Percentiles rank a stretch among this genome's conserved stretches.
Evolutionary conservation across 2,329 filamentous ascomycete genomes (phyloP).

Genomic region (Diaporthe capsici): DNA sequence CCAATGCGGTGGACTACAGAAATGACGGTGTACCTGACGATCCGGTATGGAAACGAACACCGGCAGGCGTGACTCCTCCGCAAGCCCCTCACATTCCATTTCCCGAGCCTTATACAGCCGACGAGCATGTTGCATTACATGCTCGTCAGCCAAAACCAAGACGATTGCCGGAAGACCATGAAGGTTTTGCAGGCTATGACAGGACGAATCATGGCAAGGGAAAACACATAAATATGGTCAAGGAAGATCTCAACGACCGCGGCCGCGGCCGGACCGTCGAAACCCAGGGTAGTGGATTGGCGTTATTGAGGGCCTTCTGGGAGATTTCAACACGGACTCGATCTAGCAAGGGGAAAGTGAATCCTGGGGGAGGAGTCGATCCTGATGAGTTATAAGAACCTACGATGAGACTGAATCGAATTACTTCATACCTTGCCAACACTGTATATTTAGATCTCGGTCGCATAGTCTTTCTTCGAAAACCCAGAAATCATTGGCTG

Average conservation of each 20-base stretch:
- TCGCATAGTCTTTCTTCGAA: neutral
- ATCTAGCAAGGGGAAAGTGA: neutral
- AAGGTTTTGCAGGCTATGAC: neutral
- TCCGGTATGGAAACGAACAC: constrained; percentile 36
- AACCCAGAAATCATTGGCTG: neutral
- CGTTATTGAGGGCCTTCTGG: constrained; percentile 39
- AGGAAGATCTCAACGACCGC: constrained; percentile 39
- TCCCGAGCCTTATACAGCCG: constrained; percentile 9
- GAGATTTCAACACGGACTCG: constrained; percentile 36
- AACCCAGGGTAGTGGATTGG: constrained; percentile 41
- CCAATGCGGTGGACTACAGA: constrained; percentile 42
- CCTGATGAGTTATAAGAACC: constrained; percentile 30
- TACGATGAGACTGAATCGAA: neutral
- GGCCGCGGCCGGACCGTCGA: constrained; percentile 42
- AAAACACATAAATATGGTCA: neutral
- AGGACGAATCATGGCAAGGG: neutral
- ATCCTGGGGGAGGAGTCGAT: neutral
- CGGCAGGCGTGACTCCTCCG: constrained; percentile 35
- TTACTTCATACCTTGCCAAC: neutral
- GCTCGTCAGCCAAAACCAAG: neutral
- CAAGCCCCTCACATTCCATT: constrained; percentile 13
- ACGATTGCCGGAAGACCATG: neutral
- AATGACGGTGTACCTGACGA: constrained; percentile 42
- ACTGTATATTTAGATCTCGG: neutral
- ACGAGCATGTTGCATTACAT: neutral